Conservation (phyloP, 768 basidiomycete genomes). For the Mycena venus region DNA sequence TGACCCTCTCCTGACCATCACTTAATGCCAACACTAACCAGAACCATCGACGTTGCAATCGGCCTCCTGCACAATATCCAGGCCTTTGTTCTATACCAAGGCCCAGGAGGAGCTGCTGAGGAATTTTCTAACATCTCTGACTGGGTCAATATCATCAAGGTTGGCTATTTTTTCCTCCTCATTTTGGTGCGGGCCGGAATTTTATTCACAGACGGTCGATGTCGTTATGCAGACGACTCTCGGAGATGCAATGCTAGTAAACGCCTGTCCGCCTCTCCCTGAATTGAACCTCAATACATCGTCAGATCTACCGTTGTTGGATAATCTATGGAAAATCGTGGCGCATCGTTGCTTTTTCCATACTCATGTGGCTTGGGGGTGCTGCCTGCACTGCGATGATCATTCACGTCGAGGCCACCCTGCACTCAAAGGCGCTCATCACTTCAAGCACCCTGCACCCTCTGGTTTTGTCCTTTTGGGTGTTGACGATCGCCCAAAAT, state of each 20-base stretch:
- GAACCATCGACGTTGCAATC: neutral
- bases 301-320: constrained; percentile 22
- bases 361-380: constrained; percentile 4
- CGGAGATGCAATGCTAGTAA: neutral
- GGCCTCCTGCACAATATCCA: constrained; percentile 5
- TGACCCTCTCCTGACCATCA: too few species aligned
- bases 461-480: constrained; percentile 3
- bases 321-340: constrained; percentile 15
- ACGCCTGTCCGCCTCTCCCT: neutral
- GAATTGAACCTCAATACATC: neutral
- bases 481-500: constrained; percentile 19
- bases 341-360: neutral
- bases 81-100: neutral
- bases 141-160: constrained; percentile 11
- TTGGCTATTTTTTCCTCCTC: neutral
- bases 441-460: neutral
- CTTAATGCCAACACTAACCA: too few species aligned
- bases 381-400: constrained; percentile 1
- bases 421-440: neutral
- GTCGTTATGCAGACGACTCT: neutral
- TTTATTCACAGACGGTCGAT: neutral
- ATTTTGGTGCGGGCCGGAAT: neutral
- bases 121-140: neutral
- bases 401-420: constrained; percentile 1
- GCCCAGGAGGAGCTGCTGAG: neutral